A percentile compares a stretch with the other conserved stretches of the same genome.
Evolutionary conservation across 371 early-diverging fungal species (phyloP).

Genomic region (Syncephalastrum monosporum): DNA sequence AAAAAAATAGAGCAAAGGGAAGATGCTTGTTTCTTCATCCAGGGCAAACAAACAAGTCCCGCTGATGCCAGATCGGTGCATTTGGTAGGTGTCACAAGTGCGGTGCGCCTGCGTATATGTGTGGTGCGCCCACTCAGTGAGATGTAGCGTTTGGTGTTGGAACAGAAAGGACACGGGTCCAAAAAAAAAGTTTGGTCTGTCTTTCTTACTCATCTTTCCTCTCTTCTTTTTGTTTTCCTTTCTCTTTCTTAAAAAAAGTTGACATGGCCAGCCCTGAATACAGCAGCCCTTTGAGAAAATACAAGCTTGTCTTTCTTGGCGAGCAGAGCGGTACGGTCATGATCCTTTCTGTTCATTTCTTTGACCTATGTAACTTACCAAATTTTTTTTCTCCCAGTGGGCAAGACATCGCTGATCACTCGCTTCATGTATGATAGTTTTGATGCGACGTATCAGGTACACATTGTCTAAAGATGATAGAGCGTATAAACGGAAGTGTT

Average conservation of each 20-base stretch:
- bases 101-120: too few relatives aligned
- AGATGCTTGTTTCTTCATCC: too few relatives aligned
- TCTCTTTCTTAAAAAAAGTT: conserved; percentile 5
- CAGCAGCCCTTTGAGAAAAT: conserved; percentile 77
- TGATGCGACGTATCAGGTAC: conserved; percentile 94
- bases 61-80: too few relatives aligned
- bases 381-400: conserved; percentile 60
- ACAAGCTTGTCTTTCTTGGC: conserved; percentile 93
- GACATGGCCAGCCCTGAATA: conserved; percentile 26
- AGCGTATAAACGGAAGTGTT: not conserved
- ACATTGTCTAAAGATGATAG: not conserved
- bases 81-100: too few relatives aligned
- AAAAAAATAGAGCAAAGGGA: too few relatives aligned
- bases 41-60: too few relatives aligned
- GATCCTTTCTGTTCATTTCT: not conserved
- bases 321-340: conserved; percentile 88
- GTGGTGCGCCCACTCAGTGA: too few relatives aligned
- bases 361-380: not conserved
- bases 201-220: too few relatives aligned
- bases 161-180: too few relatives aligned
- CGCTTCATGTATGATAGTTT: conserved; percentile 99
- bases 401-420: conserved; percentile 99
- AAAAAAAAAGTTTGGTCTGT: too few relatives aligned
- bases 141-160: too few relatives aligned
- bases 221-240: conserved; percentile 5